Percentiles rank a stretch among this genome's conserved stretches.
Conservation (phyloP, 176 grass and related monocot genomes). For the barley (Hordeum vulgare) region DNA sequence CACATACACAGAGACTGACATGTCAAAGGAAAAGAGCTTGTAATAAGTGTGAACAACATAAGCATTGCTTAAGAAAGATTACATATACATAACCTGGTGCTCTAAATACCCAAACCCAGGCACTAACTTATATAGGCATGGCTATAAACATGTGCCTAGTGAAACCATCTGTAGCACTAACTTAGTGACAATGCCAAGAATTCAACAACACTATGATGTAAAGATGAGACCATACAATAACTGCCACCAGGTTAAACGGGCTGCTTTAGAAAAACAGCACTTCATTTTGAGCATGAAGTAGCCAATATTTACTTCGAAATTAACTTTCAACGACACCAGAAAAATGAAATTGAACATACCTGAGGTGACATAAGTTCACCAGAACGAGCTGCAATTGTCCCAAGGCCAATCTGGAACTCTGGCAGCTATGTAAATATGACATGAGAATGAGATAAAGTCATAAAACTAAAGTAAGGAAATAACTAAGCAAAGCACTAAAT, state of each 20-base stretch:
- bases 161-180: constrained; percentile 2
- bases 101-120: not conserved
- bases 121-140: not conserved
- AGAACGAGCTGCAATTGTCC: constrained; percentile 59
- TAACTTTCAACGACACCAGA: not conserved
- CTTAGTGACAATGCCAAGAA: not conserved
- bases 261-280: not conserved
- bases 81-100: not conserved
- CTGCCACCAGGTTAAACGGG: not conserved
- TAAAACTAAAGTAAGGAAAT: not conserved
- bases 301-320: not conserved
- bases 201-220: not conserved
- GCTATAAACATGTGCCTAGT: not conserved
- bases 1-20: not conserved
- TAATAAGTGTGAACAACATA: constrained; percentile 2
- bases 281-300: constrained; percentile 3
- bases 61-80: not conserved
- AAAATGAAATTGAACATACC: constrained; percentile 33
- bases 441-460: constrained; percentile 17
- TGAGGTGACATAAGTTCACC: constrained; percentile 68
- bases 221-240: not conserved
- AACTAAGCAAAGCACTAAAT: not conserved
- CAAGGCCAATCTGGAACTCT: constrained; percentile 94
- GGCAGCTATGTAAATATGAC: constrained; percentile 49
- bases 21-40: not conserved